Conservation (phyloP, 106 monocot species). For the Iris macrosiphon region DNA sequence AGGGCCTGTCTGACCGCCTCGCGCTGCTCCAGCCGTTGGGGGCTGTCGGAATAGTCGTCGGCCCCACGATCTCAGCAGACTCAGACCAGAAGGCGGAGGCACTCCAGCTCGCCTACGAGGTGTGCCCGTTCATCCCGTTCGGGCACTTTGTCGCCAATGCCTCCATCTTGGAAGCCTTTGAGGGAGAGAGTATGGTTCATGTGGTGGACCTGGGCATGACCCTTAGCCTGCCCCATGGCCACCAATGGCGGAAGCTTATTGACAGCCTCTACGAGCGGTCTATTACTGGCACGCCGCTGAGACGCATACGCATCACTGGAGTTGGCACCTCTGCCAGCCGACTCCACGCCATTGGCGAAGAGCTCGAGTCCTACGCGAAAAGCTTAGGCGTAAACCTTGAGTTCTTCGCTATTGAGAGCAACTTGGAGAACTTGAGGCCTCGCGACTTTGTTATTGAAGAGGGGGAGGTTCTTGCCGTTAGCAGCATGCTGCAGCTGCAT, state of each 20-base stretch:
- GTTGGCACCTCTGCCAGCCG: neutral
- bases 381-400: slow-evolving; percentile 13
- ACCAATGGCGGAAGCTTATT: slow-evolving; percentile 22
- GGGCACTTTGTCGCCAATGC: slow-evolving; percentile 33
- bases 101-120: slow-evolving; percentile 19
- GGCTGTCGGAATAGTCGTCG: slow-evolving; percentile 5
- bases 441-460: slow-evolving; percentile 5
- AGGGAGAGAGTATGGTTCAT: slow-evolving; percentile 31
- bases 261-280: slow-evolving; percentile 7
- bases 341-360: slow-evolving; percentile 11
- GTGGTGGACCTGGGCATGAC: slow-evolving; percentile 36
- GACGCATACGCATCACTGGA: slow-evolving; percentile 24
- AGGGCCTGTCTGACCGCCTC: slow-evolving; percentile 20
- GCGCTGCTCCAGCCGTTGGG: slow-evolving; percentile 15
- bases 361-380: slow-evolving; percentile 6
- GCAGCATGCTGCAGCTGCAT: slow-evolving; percentile 26
- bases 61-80: neutral
- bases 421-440: slow-evolving; percentile 9
- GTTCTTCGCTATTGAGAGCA: slow-evolving; percentile 3
- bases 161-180: slow-evolving; percentile 31
- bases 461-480: slow-evolving; percentile 24
- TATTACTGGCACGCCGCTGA: neutral
- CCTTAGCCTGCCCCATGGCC: slow-evolving; percentile 15
- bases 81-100: slow-evolving; percentile 12
- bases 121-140: slow-evolving; percentile 30